Conservation (phyloP, 1,139 yeast species). For the Kodamaea sp. region DNA sequence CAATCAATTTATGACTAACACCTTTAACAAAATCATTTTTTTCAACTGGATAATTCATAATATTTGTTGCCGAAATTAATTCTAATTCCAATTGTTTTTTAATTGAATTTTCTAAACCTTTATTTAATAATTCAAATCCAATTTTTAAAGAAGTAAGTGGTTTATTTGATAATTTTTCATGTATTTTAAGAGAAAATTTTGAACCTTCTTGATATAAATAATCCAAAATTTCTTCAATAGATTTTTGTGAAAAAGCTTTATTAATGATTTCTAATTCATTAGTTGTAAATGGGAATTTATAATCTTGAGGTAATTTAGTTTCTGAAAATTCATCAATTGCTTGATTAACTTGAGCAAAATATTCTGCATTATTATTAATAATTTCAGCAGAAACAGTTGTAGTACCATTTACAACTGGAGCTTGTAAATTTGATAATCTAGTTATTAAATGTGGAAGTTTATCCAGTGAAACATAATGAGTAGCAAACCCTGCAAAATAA, state of each 20-base stretch:
- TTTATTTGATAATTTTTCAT: constrained; percentile 52
- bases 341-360: constrained; percentile 59
- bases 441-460: constrained; percentile 58
- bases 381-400: constrained; percentile 23
- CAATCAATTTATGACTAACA: constrained; percentile 66
- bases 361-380: constrained; percentile 32
- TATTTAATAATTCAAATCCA: constrained; percentile 64
- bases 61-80: constrained; percentile 70
- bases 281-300: constrained; percentile 54
- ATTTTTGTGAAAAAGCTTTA: constrained; percentile 54
- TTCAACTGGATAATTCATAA: constrained; percentile 57
- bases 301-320: constrained; percentile 62
- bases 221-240: constrained; percentile 60
- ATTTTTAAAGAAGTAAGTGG: constrained; percentile 81
- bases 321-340: constrained; percentile 75
- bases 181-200: constrained; percentile 63
- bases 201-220: constrained; percentile 55
- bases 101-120: constrained; percentile 58
- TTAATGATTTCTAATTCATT: constrained; percentile 65
- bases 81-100: constrained; percentile 70
- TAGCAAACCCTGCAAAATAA: constrained; percentile 79
- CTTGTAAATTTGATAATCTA: constrained; percentile 59
- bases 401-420: constrained; percentile 33
- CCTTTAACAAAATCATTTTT: constrained; percentile 69
- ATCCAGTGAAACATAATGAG: constrained; percentile 77